Evolutionary conservation across 2,329 filamentous ascomycete species (phyloP).

Genomic region (Domatiomyces globalis): DNA sequence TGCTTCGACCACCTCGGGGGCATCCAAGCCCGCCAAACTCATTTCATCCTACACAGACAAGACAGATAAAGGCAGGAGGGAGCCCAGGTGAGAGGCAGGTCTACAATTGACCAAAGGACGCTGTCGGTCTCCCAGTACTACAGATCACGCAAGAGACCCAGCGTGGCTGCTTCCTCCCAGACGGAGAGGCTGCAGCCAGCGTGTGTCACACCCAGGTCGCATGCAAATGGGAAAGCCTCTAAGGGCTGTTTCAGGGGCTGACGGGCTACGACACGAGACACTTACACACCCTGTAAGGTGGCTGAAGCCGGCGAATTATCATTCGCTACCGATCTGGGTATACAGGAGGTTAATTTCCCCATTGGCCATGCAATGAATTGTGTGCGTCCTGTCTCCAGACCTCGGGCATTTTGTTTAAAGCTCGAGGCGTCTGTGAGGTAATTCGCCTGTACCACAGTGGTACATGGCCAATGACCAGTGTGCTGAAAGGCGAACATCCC

Average conservation of each 20-base stretch:
- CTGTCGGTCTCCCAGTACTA: neutral
- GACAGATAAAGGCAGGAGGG: neutral
- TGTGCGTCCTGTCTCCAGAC: neutral
- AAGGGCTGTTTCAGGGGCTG: neutral
- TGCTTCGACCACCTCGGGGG: constrained; percentile 65
- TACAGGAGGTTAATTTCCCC: neutral
- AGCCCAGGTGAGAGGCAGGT: no score
- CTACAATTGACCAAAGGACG: neutral
- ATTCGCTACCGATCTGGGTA: neutral
- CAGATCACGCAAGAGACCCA: neutral
- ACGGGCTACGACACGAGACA: neutral
- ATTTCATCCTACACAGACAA: constrained; percentile 36
- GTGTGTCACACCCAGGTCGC: neutral
- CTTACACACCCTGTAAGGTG: neutral
- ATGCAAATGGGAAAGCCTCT: neutral
- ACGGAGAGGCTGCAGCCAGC: neutral
- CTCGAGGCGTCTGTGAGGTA: neutral
- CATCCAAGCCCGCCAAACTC: constrained; percentile 93
- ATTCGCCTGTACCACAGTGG: neutral
- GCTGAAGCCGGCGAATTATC: neutral
- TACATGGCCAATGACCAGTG: neutral
- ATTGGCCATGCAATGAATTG: neutral
- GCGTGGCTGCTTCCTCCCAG: neutral
- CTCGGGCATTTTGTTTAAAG: neutral
- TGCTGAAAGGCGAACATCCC: neutral